Base-by-base conservation (phyloP, 495 filamentous ascomycete species). In the Talaromyces ruber region DNA sequence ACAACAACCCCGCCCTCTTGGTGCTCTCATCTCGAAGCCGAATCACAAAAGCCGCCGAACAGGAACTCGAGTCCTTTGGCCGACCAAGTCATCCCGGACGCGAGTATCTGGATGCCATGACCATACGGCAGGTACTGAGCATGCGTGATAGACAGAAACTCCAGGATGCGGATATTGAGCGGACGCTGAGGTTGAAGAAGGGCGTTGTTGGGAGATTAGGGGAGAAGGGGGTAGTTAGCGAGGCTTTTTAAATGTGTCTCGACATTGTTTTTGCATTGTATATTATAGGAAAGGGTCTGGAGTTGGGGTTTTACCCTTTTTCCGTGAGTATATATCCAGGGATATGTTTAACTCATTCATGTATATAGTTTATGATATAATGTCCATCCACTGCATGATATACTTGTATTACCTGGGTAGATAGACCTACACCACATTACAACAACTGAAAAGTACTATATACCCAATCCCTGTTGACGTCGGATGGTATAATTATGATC, bases 91-190 rank as follows among this genome's bases (percentile, higher is more conserved):
- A 77, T 64, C 63, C 64, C 4, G 72, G 75, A 1, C 73, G 85
- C 63, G 68, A 76, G 60, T 88, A 85, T 69, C 60, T 89, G 62
- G 88, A 90, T 80, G 81, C 82, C 1, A 67, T 76, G 56, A 84
- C 81, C 25, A 76, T 91, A 37, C 68, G 82, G 66, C 80, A 86
- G 76, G 80, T 82, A n/a, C 60, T 91, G 67, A 68, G 73, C 47
- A 72, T 89, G 79, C 74, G 84, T 66, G 84, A 87, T 71, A 71
- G 79, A 62, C 77, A 79, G 72, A 75, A 80, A 1, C 66, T 83
- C 65, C 59, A 60, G 22, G 70, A 60, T 37, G 71, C 50, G 52
- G 79, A 86, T 67, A 88, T 90, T 72, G 88, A 91, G 74, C 71
- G 70, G 69, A 64, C 65, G 47, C 67, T 91, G 67, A 76, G 81